Conservation (phyloP, 306 rosid species). For the Canavalia gladiata region DNA sequence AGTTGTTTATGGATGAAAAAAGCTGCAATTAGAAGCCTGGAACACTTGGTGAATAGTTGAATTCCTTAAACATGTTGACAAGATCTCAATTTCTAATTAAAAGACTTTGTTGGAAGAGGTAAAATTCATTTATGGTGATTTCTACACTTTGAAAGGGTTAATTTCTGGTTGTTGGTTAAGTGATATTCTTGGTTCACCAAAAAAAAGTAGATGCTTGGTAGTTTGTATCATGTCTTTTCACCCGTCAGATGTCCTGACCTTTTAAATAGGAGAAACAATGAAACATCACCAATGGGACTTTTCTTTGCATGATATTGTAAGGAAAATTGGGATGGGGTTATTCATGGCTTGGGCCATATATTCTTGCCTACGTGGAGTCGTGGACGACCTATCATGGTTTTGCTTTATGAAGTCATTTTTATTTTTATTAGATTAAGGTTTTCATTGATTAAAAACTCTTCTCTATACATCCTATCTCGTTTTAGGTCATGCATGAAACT, state of each 20-base stretch:
- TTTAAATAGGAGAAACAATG: not conserved
- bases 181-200: no score
- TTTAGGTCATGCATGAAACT: not conserved
- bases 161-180: no score
- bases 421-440: not conserved
- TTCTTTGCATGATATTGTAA: not conserved
- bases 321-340: not conserved
- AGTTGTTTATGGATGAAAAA: not conserved
- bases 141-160: no score
- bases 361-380: not conserved
- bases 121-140: no score
- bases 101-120: no score
- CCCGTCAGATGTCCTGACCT: not conserved
- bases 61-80: no score
- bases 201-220: not conserved
- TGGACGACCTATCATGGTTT: not conserved
- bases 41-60: no score
- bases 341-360: not conserved
- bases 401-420: conserved; percentile 5
- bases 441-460: not conserved
- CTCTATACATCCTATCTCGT: not conserved
- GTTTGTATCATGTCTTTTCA: not conserved
- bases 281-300: not conserved
- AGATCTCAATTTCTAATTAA: no score
- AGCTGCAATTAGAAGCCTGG: not conserved